Conservation (phyloP, 2,329 filamentous ascomycete species). For the Fusarium sp. region DNA sequence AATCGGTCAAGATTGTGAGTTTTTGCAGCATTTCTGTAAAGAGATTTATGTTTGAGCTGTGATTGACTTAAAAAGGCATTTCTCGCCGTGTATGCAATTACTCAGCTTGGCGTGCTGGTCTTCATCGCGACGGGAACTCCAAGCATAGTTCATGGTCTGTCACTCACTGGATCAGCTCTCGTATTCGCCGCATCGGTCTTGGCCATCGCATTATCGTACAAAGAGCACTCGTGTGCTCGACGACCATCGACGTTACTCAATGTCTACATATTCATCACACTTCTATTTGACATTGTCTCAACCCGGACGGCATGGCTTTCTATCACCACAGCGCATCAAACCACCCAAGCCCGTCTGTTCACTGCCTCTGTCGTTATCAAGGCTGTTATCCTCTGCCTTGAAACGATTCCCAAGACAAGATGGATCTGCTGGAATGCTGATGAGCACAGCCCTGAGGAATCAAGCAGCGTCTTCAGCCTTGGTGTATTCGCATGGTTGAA, state of each 20-base stretch:
- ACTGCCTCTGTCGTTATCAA: conserved; percentile 55
- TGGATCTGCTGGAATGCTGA: conserved; percentile 56
- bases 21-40: neutral
- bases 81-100: conserved; percentile 45
- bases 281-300: conserved; percentile 60
- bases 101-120: conserved; percentile 52
- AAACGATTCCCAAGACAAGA: conserved; percentile 55
- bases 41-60: neutral
- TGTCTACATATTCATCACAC: conserved; percentile 57
- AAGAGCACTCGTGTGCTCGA: conserved; percentile 55
- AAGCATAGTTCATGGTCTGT: conserved; percentile 40
- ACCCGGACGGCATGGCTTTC: conserved; percentile 59
- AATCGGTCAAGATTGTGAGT: conserved; percentile 51
- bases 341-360: conserved; percentile 51
- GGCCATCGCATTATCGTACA: conserved; percentile 51
- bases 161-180: conserved; percentile 47
- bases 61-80: conserved; percentile 37
- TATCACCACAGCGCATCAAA: conserved; percentile 30
- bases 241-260: conserved; percentile 60
- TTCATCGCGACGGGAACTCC: conserved; percentile 45
- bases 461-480: conserved; percentile 52
- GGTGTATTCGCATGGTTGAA: conserved; percentile 55
- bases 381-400: conserved; percentile 52
- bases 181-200: conserved; percentile 49
- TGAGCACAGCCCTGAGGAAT: conserved; percentile 57